Percentiles rank a stretch among this genome's conserved stretches.
These are phyloP conservation scores for Naumovozyma dairenensis DNA, from an alignment of 805 yeast species.

Conservation along the genomic window DNA sequence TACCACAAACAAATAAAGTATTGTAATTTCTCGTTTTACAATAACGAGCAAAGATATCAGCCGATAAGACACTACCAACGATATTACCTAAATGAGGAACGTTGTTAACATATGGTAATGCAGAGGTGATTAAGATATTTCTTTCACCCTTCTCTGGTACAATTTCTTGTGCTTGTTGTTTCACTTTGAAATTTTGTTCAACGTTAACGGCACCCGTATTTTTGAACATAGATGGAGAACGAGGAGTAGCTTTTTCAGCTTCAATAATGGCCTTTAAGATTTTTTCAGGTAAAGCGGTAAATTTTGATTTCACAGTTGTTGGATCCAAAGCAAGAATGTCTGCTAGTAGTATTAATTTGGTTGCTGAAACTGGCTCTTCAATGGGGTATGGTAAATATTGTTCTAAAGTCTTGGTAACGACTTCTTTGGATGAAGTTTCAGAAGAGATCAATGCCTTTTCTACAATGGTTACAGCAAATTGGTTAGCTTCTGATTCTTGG, in stretches of 20 bases:
- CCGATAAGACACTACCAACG: conserved; percentile 87
- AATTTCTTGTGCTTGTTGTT: conserved; percentile 31
- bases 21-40: conserved; percentile 83
- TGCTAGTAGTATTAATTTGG: conserved; percentile 51
- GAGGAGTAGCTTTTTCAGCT: conserved; percentile 34
- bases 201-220: conserved; percentile 34
- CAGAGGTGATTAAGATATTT: conserved; percentile 86
- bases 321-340: conserved; percentile 40
- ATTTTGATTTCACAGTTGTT: conserved; percentile 19
- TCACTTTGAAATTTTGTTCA: conserved; percentile 17
- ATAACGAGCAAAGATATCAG: conserved; percentile 88
- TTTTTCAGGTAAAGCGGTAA: conserved; percentile 19
- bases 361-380: conserved; percentile 33
- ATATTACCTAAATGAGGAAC: conserved; percentile 98
- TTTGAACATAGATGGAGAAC: conserved; percentile 23
- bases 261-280: conserved; percentile 38
- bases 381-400: conserved; percentile 18
- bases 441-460: conserved; percentile 25
- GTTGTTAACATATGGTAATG: conserved; percentile 94
- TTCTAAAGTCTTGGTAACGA: conserved; percentile 30
- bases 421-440: conserved; percentile 33
- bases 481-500: conserved; percentile 27
- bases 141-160: conserved; percentile 63
- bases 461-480: conserved; percentile 15
- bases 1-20: conserved; percentile 84